A percentile compares a stretch with the other conserved stretches of the same genome.
These are phyloP conservation scores for Ilyonectria robusta DNA, from an alignment of 2,329 filamentous ascomycete genomes.

Conservation along the genomic window DNA sequence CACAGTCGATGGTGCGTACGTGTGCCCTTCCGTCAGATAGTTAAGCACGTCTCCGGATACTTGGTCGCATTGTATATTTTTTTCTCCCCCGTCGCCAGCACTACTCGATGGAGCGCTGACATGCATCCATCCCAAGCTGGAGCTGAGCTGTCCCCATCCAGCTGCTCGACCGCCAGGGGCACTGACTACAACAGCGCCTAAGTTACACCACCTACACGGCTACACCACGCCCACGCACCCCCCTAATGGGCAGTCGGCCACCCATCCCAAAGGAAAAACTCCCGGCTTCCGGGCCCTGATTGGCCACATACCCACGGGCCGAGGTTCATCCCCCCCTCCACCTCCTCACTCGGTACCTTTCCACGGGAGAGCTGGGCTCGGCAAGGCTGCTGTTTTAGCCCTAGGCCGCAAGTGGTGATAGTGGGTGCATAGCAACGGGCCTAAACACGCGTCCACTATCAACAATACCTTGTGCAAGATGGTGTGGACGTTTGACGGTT, in stretches of 20 bases:
- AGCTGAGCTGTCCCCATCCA: neutral
- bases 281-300: slow-evolving; percentile 6
- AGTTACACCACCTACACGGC: too few species aligned
- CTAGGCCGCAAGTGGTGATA: slow-evolving; percentile 12
- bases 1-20: neutral
- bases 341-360: slow-evolving; percentile 17
- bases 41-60: neutral
- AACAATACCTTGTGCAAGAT: slow-evolving; percentile 2
- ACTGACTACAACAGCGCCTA: neutral
- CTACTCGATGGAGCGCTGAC: neutral
- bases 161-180: neutral
- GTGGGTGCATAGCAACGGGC: slow-evolving; percentile 28
- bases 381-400: slow-evolving; percentile 17
- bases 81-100: neutral
- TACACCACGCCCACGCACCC: neutral
- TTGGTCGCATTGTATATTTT: neutral
- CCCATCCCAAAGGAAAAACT: slow-evolving; percentile 15
- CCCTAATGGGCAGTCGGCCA: slow-evolving; percentile 2
- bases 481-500: neutral
- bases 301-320: slow-evolving; percentile 24
- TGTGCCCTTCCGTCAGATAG: neutral
- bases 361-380: slow-evolving; percentile 11
- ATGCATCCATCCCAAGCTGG: neutral
- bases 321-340: slow-evolving; percentile 15
- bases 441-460: slow-evolving; percentile 20